These are phyloP conservation scores for Hirsutella rhossiliensis DNA, from an alignment of 2,329 filamentous ascomycete genomes.

Conservation along the genomic window DNA sequence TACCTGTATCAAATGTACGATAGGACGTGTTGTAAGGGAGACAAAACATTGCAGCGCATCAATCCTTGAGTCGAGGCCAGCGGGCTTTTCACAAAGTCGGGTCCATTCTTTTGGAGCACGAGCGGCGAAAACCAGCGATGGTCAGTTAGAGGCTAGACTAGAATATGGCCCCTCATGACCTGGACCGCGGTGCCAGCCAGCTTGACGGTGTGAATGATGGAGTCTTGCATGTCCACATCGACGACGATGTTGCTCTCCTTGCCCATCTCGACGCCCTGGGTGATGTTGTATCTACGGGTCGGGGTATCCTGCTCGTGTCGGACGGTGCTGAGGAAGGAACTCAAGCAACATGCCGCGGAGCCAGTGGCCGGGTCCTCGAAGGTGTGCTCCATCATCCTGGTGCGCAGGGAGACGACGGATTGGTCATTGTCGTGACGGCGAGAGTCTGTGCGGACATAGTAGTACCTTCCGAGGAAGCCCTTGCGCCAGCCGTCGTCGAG, in stretches of 20 bases:
- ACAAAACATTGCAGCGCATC: conserved; percentile 12
- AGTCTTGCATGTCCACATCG: conserved; percentile 23
- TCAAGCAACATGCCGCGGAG: conserved; percentile 46
- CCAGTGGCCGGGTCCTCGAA: conserved; percentile 52
- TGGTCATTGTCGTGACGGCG: conserved; percentile 13
- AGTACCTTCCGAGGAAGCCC: conserved; percentile 44
- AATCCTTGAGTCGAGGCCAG: background rate
- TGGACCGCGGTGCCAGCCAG: conserved; percentile 21
- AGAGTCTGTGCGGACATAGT: conserved; percentile 37
- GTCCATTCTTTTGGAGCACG: background rate
- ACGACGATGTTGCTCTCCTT: conserved; percentile 40
- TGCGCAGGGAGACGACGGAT: conserved; percentile 29
- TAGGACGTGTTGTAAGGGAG: conserved; percentile 7
- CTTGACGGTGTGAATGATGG: conserved; percentile 16
- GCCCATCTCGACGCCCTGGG: conserved; percentile 59
- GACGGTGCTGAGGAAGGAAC: conserved; percentile 38
- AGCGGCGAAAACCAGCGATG: background rate
- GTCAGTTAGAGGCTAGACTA: conserved; percentile 7
- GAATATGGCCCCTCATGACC: conserved; percentile 22
- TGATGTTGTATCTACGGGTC: conserved; percentile 34
- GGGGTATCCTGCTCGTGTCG: conserved; percentile 18
- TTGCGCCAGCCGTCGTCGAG: conserved; percentile 43
- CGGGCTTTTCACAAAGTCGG: background rate
- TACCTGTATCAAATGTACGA: conserved; percentile 25
- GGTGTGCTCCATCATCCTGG: conserved; percentile 44